phyloP scores from a whole-genome alignment of 306 rosid species.

The Cicer chorassanicum region DNA sequence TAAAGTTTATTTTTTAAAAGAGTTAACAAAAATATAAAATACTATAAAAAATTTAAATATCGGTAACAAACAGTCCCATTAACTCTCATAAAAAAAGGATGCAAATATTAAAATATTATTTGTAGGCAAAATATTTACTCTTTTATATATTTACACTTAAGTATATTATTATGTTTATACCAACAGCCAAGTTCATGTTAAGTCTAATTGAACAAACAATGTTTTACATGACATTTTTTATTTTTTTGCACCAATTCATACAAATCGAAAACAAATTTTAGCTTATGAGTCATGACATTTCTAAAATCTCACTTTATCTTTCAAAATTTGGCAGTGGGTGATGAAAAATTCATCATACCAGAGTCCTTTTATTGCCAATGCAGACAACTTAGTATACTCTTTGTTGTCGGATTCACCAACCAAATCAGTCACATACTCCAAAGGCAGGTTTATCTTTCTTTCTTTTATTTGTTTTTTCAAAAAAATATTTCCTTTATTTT shows the following conservation, averaged over 20 bases:
- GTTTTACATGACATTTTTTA: background rate
- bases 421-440: conserved; percentile 47
- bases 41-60: too few species aligned
- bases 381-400: conserved; percentile 54
- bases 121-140: too few species aligned
- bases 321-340: conserved; percentile 43
- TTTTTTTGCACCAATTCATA: background rate
- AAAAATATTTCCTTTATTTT: too few species aligned
- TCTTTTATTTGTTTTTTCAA: too few species aligned
- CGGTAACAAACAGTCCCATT: too few species aligned
- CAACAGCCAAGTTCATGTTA: background rate
- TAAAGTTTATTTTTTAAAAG: too few species aligned
- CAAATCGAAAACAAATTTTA: background rate
- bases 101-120: too few species aligned
- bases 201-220: background rate
- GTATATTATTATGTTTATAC: too few species aligned
- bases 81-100: too few species aligned
- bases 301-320: background rate
- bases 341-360: conserved; percentile 39
- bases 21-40: too few species aligned
- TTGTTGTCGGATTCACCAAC: conserved; percentile 51
- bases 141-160: too few species aligned
- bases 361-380: conserved; percentile 44
- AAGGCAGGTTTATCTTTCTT: conserved; percentile 35
- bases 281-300: background rate